Evolutionary conservation across 306 rosid genomes (phyloP).

Genomic region (Ceratonia siliqua): DNA sequence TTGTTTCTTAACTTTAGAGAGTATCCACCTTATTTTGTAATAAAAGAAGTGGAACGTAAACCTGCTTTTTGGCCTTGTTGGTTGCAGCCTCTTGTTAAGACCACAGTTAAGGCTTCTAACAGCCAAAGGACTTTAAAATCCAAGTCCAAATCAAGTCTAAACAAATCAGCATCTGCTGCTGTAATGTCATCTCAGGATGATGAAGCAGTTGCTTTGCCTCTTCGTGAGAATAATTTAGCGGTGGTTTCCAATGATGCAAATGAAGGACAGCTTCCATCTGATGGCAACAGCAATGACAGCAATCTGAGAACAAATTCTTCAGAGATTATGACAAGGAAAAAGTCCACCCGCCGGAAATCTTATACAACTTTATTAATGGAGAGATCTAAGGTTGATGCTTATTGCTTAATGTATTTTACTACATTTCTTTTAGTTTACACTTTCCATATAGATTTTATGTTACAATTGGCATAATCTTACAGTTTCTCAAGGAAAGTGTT

Average conservation of each 20-base stretch:
- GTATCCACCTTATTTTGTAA: neutral
- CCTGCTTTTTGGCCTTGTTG: slow-evolving; percentile 26
- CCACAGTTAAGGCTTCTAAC: slow-evolving; percentile 42
- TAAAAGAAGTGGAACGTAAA: neutral
- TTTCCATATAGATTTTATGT: slow-evolving; percentile 25
- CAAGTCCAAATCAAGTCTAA: slow-evolving; percentile 35
- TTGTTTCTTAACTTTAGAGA: neutral
- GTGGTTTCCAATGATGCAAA: slow-evolving; percentile 39
- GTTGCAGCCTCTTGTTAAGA: slow-evolving; percentile 63
- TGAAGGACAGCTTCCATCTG: slow-evolving; percentile 46
- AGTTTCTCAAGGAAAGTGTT: slow-evolving; percentile 64
- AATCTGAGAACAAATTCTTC: slow-evolving; percentile 39
- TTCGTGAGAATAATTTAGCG: slow-evolving; percentile 34
- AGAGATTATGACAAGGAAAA: slow-evolving; percentile 43
- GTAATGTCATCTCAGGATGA: slow-evolving; percentile 50
- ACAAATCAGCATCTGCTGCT: slow-evolving; percentile 42
- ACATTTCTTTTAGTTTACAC: slow-evolving; percentile 8
- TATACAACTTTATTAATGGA: slow-evolving; percentile 68
- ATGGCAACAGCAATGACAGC: slow-evolving; percentile 38
- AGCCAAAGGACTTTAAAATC: slow-evolving; percentile 49
- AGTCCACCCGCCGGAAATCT: slow-evolving; percentile 66
- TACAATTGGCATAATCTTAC: slow-evolving; percentile 37
- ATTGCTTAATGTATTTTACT: slow-evolving; percentile 18
- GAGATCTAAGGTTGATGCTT: slow-evolving; percentile 68
- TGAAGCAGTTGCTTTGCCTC: slow-evolving; percentile 38